Percentiles rank a stretch among this genome's conserved stretches.
phyloP scores from a whole-genome alignment of 208 protist genomes.

The Trypanosoma avium region DNA sequence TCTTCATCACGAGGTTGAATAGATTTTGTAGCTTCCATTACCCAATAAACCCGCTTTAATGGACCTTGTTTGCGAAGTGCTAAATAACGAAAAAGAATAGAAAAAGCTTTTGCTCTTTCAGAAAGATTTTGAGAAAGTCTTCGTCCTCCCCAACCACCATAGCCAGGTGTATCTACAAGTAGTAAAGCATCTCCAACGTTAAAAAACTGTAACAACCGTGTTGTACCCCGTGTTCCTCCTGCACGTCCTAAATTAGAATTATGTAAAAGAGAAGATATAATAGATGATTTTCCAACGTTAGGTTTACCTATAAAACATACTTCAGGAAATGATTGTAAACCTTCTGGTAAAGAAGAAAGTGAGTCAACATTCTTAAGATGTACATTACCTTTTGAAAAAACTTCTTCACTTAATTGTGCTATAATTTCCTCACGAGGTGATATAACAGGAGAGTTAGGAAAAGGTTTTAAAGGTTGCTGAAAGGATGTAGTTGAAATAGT shows the following conservation, averaged over 20 bases:
- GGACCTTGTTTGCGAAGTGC: constrained; percentile 71
- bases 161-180: constrained; percentile 87
- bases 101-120: constrained; percentile 70
- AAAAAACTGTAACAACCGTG: constrained; percentile 84
- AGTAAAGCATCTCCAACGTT: constrained; percentile 87
- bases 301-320: constrained; percentile 91
- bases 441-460: constrained; percentile 7
- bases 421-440: constrained; percentile 35
- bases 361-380: constrained; percentile 83
- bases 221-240: constrained; percentile 55
- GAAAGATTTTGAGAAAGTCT: constrained; percentile 33
- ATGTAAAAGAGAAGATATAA: constrained; percentile 80
- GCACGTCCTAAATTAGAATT: constrained; percentile 68
- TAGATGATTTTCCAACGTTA: constrained; percentile 84
- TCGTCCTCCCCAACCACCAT: constrained; percentile 78
- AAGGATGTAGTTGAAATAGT: too few species aligned
- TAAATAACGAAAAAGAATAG: constrained; percentile 85
- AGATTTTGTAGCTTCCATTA: constrained; percentile 69
- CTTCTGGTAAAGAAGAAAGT: constrained; percentile 79
- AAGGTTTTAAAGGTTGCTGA: not conserved
- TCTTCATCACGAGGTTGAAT: constrained; percentile 81
- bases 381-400: constrained; percentile 81
- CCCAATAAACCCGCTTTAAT: constrained; percentile 84
- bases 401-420: constrained; percentile 62
- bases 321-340: constrained; percentile 86